Evolutionary conservation across 441 rosid genomes (phyloP).

Genomic region (Populus trichocarpa): DNA sequence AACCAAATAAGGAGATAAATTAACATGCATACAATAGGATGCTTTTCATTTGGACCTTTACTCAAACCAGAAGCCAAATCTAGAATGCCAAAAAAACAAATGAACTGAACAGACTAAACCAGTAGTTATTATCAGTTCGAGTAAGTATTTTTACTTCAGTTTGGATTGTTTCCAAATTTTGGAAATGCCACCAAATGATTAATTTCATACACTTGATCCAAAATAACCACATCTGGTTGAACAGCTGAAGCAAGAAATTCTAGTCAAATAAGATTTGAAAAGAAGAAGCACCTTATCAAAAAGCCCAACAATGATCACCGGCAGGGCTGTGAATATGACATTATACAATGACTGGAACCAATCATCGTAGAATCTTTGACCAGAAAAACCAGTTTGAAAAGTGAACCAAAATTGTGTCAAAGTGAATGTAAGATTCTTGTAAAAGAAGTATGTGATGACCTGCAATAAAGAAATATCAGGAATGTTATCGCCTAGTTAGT

Average conservation of each 20-base stretch:
- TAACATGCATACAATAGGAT: neutral
- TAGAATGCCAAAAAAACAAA: neutral
- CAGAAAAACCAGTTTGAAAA: constrained; percentile 96
- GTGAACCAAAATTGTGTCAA: constrained; percentile 99
- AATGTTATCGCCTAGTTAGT: constrained; percentile 12
- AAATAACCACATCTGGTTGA: neutral
- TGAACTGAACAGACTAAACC: neutral
- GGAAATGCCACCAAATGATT: neutral
- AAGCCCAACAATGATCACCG: constrained; percentile 93
- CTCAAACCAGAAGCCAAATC: neutral
- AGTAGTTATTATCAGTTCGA: neutral
- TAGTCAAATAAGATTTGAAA: neutral
- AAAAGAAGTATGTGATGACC: constrained; percentile 98
- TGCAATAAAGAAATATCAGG: constrained; percentile 39
- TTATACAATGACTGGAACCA: constrained; percentile 99
- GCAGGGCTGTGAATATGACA: constrained; percentile 91
- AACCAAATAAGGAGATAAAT: neutral
- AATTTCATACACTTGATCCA: neutral
- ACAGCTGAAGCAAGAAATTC: neutral
- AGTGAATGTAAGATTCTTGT: constrained; percentile 98
- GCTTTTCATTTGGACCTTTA: neutral
- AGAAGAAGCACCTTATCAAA: constrained; percentile 79
- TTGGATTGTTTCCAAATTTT: neutral
- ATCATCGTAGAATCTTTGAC: constrained; percentile 99
- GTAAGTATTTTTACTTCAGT: neutral